phyloP scores from a whole-genome alignment of 352 stramenopile species.

The Pythium insidiosum region DNA sequence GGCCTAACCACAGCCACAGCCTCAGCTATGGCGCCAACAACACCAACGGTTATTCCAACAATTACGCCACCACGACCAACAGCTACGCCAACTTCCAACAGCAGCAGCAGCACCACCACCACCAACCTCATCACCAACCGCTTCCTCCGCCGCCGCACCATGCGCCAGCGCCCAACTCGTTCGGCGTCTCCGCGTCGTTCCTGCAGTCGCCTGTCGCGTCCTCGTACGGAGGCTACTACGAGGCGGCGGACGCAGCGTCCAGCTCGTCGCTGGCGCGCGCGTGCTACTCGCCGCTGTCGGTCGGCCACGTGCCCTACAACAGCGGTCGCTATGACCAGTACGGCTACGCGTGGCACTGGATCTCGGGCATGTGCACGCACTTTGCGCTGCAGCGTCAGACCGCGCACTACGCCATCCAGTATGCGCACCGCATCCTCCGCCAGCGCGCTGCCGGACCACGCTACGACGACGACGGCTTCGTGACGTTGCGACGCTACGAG shows the following conservation, averaged over 20 bases:
- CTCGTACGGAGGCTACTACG: conserved; percentile 1
- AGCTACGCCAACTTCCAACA: background rate
- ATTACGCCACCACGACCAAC: background rate
- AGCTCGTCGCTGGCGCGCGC: background rate
- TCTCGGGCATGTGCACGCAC: conserved; percentile 48
- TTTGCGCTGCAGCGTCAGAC: conserved; percentile 77
- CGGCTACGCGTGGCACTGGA: conserved; percentile 72
- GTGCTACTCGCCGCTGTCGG: conserved; percentile 41
- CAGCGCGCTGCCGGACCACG: conserved; percentile 34
- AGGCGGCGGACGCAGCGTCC: background rate
- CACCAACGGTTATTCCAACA: background rate
- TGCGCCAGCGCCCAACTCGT: background rate
- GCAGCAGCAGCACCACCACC: background rate
- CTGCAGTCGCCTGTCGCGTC: background rate
- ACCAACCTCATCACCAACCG: background rate
- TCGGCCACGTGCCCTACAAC: conserved; percentile 28
- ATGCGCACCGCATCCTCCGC: conserved; percentile 63
- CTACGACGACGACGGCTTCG: conserved; percentile 27
- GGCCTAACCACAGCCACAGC: no score
- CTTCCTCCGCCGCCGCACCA: background rate
- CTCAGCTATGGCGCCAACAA: no score
- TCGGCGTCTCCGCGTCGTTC: background rate
- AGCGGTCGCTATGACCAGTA: conserved; percentile 56
- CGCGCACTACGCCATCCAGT: conserved; percentile 68
- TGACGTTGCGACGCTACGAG: conserved; percentile 27